Base-by-base conservation (phyloP, 2,329 filamentous ascomycete genomes). In the Helminthosporium solani region DNA sequence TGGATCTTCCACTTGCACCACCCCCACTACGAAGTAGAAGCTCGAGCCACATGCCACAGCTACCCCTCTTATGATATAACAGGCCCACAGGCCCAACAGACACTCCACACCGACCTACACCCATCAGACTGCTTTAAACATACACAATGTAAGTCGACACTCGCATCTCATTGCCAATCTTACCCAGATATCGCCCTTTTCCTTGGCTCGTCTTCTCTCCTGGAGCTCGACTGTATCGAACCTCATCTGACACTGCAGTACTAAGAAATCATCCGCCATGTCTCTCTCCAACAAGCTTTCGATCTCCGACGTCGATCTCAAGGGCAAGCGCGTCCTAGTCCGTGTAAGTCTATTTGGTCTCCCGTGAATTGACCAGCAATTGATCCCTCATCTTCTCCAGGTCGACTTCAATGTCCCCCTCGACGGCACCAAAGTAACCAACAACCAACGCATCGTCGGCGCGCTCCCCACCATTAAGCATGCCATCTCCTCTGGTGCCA, bases 361-460 rank as follows among this genome's bases (percentile, higher is more conserved):
- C 63, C 57, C 66, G 46, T 42, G 19, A 38, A 18, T 19, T 20
- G 36, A 27, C 40, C 8, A 40, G 35, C 35, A 38, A 40, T 46
- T 40, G 15, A 33, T 25, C 27, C 43, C 8, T 39, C 18, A 37
- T 19, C 28, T 8, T 19, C 18, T n/a, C 20, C 66, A 96, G 91
- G 92, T 99, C 73, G 94, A 99, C 83, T 99, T 99, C 86, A 99
- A 99, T 77, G 95, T 99, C 47, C 94, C 94, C 56, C 90, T 99
- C 68, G 90, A 99, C 71, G 83, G 79, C 61, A 95, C 90, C 79
- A 91, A 95, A 46, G 84, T 99, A 74, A 97, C 94, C 74, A 99
- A 99, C 84, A 90, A 86, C 77, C 94, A 99, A 80, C 91, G 94
- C 74, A 99, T 99, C 68, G 91, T 90, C 67, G 95, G 94, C 69